A percentile compares a stretch with the other conserved stretches of the same genome.
These are phyloP conservation scores for Microsporum audouinii DNA, from an alignment of 2,329 filamentous ascomycete genomes.

Conservation along the genomic window DNA sequence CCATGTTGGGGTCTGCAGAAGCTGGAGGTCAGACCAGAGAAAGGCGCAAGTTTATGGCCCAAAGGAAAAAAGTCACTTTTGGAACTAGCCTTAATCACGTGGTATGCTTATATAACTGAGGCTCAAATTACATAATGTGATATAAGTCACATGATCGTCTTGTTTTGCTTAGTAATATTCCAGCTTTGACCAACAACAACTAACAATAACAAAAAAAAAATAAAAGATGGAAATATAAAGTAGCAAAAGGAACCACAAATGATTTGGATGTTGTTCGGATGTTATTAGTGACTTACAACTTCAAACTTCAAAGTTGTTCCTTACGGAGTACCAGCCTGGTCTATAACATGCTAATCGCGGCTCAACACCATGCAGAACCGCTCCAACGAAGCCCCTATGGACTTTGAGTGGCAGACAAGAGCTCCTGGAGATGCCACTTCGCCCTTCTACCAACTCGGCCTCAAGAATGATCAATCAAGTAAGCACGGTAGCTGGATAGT, in stretches of 20 bases:
- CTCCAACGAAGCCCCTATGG: conserved; percentile 39
- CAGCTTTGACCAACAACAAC: neutral
- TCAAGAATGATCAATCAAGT: conserved; percentile 28
- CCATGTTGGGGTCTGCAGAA: too few species aligned
- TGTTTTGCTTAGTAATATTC: too few species aligned
- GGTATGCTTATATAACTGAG: too few species aligned
- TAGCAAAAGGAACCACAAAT: too few species aligned
- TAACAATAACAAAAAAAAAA: neutral
- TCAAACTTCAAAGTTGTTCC: neutral
- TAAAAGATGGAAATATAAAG: too few species aligned
- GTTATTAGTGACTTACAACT: neutral
- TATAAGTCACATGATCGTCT: too few species aligned
- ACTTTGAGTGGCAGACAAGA: conserved; percentile 39
- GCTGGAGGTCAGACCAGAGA: too few species aligned
- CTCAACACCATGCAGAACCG: conserved; percentile 25
- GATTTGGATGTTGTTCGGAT: neutral
- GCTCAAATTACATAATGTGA: too few species aligned
- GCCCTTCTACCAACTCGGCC: conserved; percentile 38
- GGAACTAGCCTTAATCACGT: too few species aligned
- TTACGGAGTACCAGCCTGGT: neutral
- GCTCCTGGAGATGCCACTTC: conserved; percentile 37
- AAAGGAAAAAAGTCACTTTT: too few species aligned
- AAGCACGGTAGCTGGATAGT: neutral
- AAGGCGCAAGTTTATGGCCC: too few species aligned
- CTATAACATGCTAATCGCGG: neutral